Evolutionary conservation across 768 basidiomycete species (phyloP), one percentile per base, ranked within the genome.

Genomic region (Podaxis sp.): DNA sequence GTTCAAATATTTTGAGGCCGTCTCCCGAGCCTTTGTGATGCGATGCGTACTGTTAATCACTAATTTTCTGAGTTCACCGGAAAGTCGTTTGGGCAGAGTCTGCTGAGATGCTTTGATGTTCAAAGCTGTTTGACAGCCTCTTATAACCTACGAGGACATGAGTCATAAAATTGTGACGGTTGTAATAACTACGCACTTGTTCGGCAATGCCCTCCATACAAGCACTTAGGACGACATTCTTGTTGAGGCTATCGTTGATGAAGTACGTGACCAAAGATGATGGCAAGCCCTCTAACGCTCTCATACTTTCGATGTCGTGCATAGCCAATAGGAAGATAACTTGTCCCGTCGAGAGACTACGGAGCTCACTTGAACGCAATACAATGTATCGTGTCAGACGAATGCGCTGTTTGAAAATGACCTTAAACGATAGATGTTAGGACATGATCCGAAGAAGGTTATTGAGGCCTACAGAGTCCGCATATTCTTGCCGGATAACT

Each of bases 201-300:
- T 94, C 90, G 6, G 92, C 92, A 53, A 96, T 84, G 24, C 89
- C 82, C 59, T 94, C 93, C 87, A 98, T 92, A 68, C 92, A 92
- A 1, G 80, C 77, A 63, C 84, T 84, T 12, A 99, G 77, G 0
- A 82, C 81, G 1, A 77, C 75, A 67, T 90, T 87, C 42, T 80
- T 82, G 72, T 96, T 96, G 61, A 98, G 76, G 56, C 89, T 90
- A 56, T 88, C 86, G 70, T 98, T 96, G 67, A 87, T 82, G 73
- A 97, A 97, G 75, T 96, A 98, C 33, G 87, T 82, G 30, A 92
- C 86, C 17, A 99, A 73, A 2, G 92, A 90, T 1, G 94, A 92
- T 0, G 95, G 89, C 22, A 88, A 76, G 2, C 94, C 93, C 2
- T 84, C 80, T 15, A 88, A 84, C 46, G 94, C 90, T 17, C 96